Base-by-base conservation (phyloP, 192 early-diverging fungal genomes). In the Linnemannia schmuckeri region DNA sequence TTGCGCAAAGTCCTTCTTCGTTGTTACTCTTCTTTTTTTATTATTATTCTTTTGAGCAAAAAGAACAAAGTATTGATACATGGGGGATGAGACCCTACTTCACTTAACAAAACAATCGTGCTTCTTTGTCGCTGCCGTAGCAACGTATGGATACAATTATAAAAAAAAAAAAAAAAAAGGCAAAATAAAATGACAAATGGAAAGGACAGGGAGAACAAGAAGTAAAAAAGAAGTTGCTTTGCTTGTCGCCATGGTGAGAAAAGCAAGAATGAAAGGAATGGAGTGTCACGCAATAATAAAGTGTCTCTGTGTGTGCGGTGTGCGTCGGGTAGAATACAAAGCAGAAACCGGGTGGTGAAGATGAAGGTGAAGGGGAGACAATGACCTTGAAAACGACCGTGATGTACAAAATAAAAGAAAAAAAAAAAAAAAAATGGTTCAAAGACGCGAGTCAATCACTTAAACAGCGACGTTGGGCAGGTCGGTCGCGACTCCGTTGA, bases 101-200 rank as follows among this genome's bases (percentile, higher is more conserved):
- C 61, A 66, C 61, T 66, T 66, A 66, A 66, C 61, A 66, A 66
- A 30, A 66, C 61, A 66, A 66, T 15, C 61, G 30, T 66, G 61
- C 61, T 66, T 66, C 61, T 66, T 66, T 66, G 37, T 30, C 22
- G 71, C 40, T 24, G 44, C 44, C 24, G n/a, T 30, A 20, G 44
- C 71, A 72, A 40, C 71, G 49, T 74, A 74, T 74, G 72, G 44
- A 74, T 74, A 74, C 72, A 74, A 74, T 47, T 47, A 74, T 44
- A 49, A 30, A 47, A 17, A 49, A 17, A 15, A 13, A 30, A n/a
- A n/a, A 66, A 15, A 66, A 66, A 33, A 66, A 9, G 3, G 10
- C 10, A 27, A 66, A 15, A 33, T 33, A 66, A 66, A 66, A 66
- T 30, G 27, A 27, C n/a, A 66, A 33, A 66, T 35, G 27, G 33